phyloP scores from a whole-genome alignment of 2,329 filamentous ascomycete genomes.

The Pseudogymnoascus sp. region DNA sequence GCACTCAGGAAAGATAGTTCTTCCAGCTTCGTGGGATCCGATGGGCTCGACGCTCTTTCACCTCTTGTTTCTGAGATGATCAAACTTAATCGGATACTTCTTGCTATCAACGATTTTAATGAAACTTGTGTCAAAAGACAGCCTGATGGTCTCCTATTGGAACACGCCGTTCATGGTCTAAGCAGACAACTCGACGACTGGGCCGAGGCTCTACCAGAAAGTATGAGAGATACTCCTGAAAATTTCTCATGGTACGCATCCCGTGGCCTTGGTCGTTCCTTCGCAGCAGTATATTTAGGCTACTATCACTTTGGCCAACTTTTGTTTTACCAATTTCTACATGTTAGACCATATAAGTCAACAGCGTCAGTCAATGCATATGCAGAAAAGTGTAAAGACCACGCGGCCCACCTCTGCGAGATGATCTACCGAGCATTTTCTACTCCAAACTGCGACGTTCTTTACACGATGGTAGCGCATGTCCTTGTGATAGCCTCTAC shows the following conservation, averaged over 20 bases:
- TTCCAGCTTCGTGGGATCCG: not conserved
- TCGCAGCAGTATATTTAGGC: slow-evolving; percentile 37
- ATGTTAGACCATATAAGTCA: slow-evolving; percentile 21
- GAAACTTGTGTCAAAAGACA: slow-evolving; percentile 24
- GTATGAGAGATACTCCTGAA: slow-evolving; percentile 31
- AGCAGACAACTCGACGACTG: slow-evolving; percentile 30
- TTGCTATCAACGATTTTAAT: slow-evolving; percentile 34
- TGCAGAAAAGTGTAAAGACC: slow-evolving; percentile 32
- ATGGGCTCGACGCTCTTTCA: not conserved
- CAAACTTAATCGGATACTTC: slow-evolving; percentile 32
- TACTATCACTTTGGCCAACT: slow-evolving; percentile 39
- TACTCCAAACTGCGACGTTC: slow-evolving; percentile 31
- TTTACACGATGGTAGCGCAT: slow-evolving; percentile 38
- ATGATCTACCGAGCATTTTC: slow-evolving; percentile 33
- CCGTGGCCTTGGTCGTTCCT: slow-evolving; percentile 35
- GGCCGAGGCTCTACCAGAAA: slow-evolving; percentile 28
- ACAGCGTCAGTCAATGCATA: slow-evolving; percentile 20
- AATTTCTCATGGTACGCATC: slow-evolving; percentile 32
- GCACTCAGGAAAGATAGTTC: not conserved
- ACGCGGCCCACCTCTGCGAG: slow-evolving; percentile 33
- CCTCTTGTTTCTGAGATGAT: slow-evolving; percentile 30
- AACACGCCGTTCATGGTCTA: slow-evolving; percentile 23
- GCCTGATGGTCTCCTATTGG: slow-evolving; percentile 16
- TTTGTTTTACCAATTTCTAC: slow-evolving; percentile 39
- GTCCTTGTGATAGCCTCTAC: slow-evolving; percentile 39